Conservation (phyloP, 176 grass and related monocot genomes). For the Raddia distichophylla region DNA sequence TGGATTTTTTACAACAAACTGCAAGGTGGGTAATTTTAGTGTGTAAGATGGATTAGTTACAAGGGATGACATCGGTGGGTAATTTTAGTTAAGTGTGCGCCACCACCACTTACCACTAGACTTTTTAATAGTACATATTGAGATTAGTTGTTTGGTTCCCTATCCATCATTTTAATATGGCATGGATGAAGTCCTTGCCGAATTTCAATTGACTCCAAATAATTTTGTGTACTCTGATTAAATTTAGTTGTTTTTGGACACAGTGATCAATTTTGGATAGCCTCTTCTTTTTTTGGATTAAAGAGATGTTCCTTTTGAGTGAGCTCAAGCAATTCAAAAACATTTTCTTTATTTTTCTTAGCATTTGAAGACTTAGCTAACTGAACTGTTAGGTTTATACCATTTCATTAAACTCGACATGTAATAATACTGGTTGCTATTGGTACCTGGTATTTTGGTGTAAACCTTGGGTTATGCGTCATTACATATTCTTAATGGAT, state of each 20-base stretch:
- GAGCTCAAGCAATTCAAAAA: not conserved
- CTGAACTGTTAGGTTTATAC: not conserved
- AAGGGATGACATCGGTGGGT: too few relatives aligned
- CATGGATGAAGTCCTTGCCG: not conserved
- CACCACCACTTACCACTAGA: too few relatives aligned
- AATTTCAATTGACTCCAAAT: not conserved
- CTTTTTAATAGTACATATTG: not conserved
- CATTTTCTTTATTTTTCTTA: not conserved
- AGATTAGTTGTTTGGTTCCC: conserved; percentile 12
- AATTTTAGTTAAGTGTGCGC: too few relatives aligned
- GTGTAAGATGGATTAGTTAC: too few relatives aligned
- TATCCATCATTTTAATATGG: not conserved
- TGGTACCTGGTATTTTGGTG: not conserved
- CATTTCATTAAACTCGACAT: not conserved
- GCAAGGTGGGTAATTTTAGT: too few relatives aligned
- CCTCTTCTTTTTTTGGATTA: not conserved
- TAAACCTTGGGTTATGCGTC: not conserved
- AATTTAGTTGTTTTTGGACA: not conserved
- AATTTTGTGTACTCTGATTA: not conserved
- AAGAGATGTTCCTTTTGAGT: not conserved
- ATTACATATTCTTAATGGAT: not conserved
- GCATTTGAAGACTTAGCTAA: not conserved
- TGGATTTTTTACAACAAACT: too few relatives aligned
- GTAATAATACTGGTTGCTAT: not conserved
- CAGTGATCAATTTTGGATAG: too few relatives aligned